phyloP scores from a whole-genome alignment of 371 early-diverging fungal genomes.

The Mucor racemosus region DNA sequence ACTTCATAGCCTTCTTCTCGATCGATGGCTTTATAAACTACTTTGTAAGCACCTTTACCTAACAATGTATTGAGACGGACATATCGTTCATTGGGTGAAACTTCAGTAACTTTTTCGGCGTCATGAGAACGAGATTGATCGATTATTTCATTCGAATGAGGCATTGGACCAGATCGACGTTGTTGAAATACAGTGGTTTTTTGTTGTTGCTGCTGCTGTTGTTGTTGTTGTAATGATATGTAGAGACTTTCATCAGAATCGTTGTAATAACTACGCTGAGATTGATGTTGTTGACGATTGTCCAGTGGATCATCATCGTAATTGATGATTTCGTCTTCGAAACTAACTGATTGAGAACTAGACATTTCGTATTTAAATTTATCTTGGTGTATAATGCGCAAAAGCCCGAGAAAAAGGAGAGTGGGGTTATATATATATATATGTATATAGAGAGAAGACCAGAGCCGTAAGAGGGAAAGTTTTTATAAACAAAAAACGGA shows the following conservation, averaged over 20 bases:
- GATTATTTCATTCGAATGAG: constrained; percentile 36
- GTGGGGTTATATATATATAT: neutral
- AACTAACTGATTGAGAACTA: constrained; percentile 26
- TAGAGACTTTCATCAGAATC: constrained; percentile 19
- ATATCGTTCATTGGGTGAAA: constrained; percentile 50
- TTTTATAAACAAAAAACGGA: constrained; percentile 10
- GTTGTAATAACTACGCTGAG: constrained; percentile 7
- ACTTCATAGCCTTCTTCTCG: constrained; percentile 84
- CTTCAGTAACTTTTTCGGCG: constrained; percentile 50
- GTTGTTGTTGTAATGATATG: constrained; percentile 14
- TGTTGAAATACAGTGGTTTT: constrained; percentile 9
- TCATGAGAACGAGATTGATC: constrained; percentile 50
- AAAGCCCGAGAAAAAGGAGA: neutral
- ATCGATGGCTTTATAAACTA: constrained; percentile 83
- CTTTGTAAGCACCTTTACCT: constrained; percentile 76
- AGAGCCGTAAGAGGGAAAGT: constrained; percentile 11
- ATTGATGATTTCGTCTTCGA: constrained; percentile 26
- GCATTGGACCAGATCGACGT: constrained; percentile 17
- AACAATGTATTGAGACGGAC: constrained; percentile 48
- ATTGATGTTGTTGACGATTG: constrained; percentile 6
- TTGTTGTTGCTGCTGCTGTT: constrained; percentile 1
- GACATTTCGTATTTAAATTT: constrained; percentile 13
- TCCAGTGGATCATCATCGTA: constrained; percentile 34
- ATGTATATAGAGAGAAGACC: neutral
- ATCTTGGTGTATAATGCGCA: no score